Evolutionary conservation across 2,329 filamentous ascomycete genomes (phyloP), one percentile per base, ranked within the genome.

Genomic region (Apiospora koreana): DNA sequence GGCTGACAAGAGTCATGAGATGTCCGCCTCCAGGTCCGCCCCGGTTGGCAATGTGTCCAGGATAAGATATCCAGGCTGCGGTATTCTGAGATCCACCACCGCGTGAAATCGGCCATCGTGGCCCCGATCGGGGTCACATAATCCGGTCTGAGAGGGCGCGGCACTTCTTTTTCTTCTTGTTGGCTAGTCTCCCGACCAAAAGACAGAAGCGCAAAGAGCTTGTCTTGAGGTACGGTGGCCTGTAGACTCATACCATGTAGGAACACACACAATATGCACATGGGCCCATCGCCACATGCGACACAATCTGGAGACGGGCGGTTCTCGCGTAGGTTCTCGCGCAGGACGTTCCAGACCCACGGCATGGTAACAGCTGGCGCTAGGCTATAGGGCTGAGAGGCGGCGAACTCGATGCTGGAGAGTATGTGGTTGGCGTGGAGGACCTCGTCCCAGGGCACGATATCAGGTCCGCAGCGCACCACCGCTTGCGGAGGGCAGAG

Each of bases 261-360:
- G 28, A 68, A 68, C 21, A 68, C 66, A 16, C 46, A 43, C 21
- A 68, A 12, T 14, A 68, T 50, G 12, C 42, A 45, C 66, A 45
- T 68, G 12, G 21, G 66, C 43, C 46, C 66, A 9, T 54, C 25
- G n/a, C n/a, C 28, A 9, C 43, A 38, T 6, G 50, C 28, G 50
- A 9, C 14, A 5, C 50, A 58, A 2, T 35, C 28, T 16, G 28
- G 50, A 2, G 28, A 21, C 50, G 31, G 50, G 16, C 50, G 50
- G 1, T 6, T 58, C 5, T 58, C 50, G 7, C 50, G 25, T 7
- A 58, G 14, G 50, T 28, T 58, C 28, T 35, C 50, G 16, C 28
- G 28, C 50, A 58, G 28, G 0, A 58, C 28, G 28, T 58, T 58
- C 50, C 50, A 58, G 16, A 58, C 50, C 18, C 25, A 35, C 7